A percentile compares a stretch with the other conserved stretches of the same genome.
phyloP scores from a whole-genome alignment of 768 basidiomycete genomes.

The Suillus sp. region DNA sequence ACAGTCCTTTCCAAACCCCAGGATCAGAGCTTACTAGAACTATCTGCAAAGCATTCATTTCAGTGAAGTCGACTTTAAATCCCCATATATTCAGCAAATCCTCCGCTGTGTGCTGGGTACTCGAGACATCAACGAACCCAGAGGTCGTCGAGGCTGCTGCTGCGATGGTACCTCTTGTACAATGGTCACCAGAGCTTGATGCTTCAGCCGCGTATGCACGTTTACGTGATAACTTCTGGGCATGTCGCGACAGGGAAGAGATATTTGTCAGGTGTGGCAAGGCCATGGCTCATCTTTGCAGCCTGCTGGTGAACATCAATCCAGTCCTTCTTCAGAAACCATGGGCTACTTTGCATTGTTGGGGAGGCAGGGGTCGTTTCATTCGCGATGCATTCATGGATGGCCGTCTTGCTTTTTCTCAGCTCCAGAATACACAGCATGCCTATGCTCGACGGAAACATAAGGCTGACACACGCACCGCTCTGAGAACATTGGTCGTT shows the following conservation, averaged over 20 bases:
- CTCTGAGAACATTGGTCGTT: neutral
- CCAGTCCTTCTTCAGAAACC: neutral
- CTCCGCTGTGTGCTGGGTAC: constrained; percentile 18
- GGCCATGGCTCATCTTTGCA: constrained; percentile 2
- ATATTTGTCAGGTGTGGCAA: neutral
- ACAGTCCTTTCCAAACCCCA: constrained; percentile 19
- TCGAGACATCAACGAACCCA: constrained; percentile 23
- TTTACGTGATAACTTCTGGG: neutral
- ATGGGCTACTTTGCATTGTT: neutral
- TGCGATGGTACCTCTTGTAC: neutral
- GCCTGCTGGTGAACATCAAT: neutral
- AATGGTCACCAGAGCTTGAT: neutral
- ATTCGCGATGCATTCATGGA: constrained; percentile 2
- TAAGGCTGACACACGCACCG: neutral
- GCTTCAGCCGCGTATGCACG: neutral
- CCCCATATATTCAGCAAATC: constrained; percentile 6
- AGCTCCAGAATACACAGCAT: neutral
- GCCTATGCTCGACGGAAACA: neutral
- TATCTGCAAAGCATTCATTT: neutral
- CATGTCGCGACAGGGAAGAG: neutral
- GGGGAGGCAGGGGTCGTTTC: neutral
- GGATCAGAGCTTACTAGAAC: neutral
- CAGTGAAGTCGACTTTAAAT: neutral
- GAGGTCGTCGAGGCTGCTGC: neutral
- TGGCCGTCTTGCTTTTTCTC: neutral